phyloP scores from a whole-genome alignment of 768 basidiomycete genomes.

The Coprinopsis strossmayeri region DNA sequence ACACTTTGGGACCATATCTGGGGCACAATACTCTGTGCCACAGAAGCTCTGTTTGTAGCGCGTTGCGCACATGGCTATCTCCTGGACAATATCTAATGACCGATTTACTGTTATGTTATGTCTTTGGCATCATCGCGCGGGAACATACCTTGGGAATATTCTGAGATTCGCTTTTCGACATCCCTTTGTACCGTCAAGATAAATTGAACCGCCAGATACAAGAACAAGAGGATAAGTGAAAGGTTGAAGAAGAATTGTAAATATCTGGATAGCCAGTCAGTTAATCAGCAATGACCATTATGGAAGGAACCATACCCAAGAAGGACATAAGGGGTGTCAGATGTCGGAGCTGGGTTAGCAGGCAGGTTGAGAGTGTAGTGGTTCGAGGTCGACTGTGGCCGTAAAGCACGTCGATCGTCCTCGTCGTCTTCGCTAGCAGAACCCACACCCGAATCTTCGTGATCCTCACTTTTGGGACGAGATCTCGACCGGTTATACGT shows the following conservation, averaged over 20 bases:
- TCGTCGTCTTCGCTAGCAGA: conserved; percentile 48
- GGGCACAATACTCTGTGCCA: conserved; percentile 56
- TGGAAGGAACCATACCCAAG: conserved; percentile 53
- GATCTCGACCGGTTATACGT: conserved; percentile 23
- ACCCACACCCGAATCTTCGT: conserved; percentile 33
- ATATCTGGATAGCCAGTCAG: conserved; percentile 46
- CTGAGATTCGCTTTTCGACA: conserved; percentile 79
- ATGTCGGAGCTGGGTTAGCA: conserved; percentile 44
- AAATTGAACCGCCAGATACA: conserved; percentile 83
- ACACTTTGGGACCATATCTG: conserved; percentile 86
- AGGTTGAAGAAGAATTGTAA: conserved; percentile 94
- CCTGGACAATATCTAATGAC: conserved; percentile 76
- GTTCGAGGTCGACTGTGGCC: conserved; percentile 57
- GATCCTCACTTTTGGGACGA: conserved; percentile 23
- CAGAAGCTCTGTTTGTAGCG: conserved; percentile 83
- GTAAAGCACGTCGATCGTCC: conserved; percentile 29
- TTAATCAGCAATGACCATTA: neutral
- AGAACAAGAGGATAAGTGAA: conserved; percentile 71
- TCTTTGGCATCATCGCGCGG: conserved; percentile 6
- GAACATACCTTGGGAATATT: conserved; percentile 78
- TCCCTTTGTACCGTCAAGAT: conserved; percentile 87
- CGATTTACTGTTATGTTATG: conserved; percentile 5
- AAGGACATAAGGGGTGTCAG: conserved; percentile 74
- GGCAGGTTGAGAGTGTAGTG: conserved; percentile 84
- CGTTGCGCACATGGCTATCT: conserved; percentile 81